These are phyloP conservation scores for Polyporus arcularius DNA, from an alignment of 768 basidiomycete species.

Conservation along the genomic window DNA sequence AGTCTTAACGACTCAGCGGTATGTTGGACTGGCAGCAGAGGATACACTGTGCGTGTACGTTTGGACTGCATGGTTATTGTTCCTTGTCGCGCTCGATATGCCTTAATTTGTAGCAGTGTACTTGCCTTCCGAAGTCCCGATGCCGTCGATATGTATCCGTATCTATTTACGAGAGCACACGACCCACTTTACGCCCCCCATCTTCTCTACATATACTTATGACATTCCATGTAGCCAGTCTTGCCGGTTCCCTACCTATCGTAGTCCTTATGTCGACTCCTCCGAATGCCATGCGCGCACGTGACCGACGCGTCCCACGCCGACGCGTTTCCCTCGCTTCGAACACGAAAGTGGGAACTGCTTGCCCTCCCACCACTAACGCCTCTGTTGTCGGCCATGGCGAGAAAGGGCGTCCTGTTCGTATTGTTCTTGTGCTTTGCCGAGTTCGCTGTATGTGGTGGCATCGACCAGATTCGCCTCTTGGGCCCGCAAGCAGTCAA, in stretches of 20 bases:
- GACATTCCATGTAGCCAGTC: background rate
- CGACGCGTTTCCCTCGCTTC: background rate
- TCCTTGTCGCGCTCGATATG: background rate
- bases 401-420: conserved; percentile 1
- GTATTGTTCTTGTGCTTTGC: conserved; percentile 3
- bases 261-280: background rate
- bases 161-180: background rate
- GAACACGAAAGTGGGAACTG: background rate
- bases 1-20: background rate
- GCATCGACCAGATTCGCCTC: conserved; percentile 22
- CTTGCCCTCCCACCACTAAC: background rate
- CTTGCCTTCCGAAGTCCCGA: background rate
- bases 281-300: background rate
- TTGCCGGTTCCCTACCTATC: background rate
- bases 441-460: background rate
- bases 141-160: conserved; percentile 2
- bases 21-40: background rate
- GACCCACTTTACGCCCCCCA: background rate
- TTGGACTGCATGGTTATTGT: conserved; percentile 1
- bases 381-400: background rate
- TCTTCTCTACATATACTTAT: background rate
- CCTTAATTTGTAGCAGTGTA: background rate
- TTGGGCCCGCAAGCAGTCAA: conserved; percentile 64
- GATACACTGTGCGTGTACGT: background rate
- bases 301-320: conserved; percentile 4